Evolutionary conservation across 305 asterid species (phyloP), one percentile per base, ranked within the genome.

Genomic region (Solanum hybrid): DNA sequence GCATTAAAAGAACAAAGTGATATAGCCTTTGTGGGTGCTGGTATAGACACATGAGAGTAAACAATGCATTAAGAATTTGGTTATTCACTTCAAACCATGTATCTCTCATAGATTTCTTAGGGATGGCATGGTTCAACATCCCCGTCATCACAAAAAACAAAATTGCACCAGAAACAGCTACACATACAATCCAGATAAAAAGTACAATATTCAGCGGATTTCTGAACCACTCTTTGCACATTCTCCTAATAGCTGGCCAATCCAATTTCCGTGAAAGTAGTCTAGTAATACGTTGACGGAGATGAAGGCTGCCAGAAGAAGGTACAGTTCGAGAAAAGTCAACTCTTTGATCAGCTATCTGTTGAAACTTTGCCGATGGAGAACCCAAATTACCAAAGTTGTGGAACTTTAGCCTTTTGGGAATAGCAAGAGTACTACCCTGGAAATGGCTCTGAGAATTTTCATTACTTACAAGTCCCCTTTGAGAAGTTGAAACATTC

Each of bases 121-220:
- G 99, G 72, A 97, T 91, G 88, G 95, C 95, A 42, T 88, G 96
- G 93, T 96, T 94, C 89, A 96, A 93, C 99, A 97, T 97, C 84
- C 99, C 99, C 0, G 94, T 96, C 99, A 97, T 97, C 92, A 97
- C 98, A 94, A 97, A 92, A 93, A 97, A 96, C 9, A 97, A 94
- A 87, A 97, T 93, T 34, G 99, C 98, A 13, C 99, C 99, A 3
- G 99, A 97, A 88, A 96, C 87, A 86, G 98, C 97, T 75, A 97
- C 98, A 75, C 92, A 89, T 11, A 90, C n/a, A 24, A 96, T 96
- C 99, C 99, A 97, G 89, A 95, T 20, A 86, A 95, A 94, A 89
- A 96, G 97, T 20, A 98, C 99, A 89, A 96, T 34, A 88, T 97
- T 96, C 90, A 94, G 82, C 4, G 99, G 99, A 92, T 96, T 90